Evolutionary conservation across 441 rosid species (phyloP), one percentile per base, ranked within the genome.

Genomic region (Syzygium syzygioides): DNA sequence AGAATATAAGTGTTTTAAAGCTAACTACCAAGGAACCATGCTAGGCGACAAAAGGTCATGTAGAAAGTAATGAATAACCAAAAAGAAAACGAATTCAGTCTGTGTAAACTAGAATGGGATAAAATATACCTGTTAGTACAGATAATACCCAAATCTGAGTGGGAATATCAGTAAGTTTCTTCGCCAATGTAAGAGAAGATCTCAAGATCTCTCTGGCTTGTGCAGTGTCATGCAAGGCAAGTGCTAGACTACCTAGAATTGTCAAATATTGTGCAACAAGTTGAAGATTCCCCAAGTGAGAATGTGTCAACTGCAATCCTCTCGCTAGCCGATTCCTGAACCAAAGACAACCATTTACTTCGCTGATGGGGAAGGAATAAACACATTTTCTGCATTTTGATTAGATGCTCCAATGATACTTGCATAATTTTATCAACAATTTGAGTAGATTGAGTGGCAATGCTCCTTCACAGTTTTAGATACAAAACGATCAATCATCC

Each of bases 141-240:
- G 99, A 95, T 86, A 98, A 92, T 90, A 96, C 98, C 98, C 99
- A 97, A 87, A 96, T 95, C 93, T 98, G 99, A 91, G 99, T 96
- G 25, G 99, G 99, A 87, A 97, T 90, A 92, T 97, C 99, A 88
- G 91, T 94, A 87, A 97, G 98, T 91, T 97, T 97, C 93, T 96
- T 97, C 68, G 99, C 97, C 91, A 97, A 90, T 34, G 99, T 95
- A 86, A 97, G 98, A 59, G 99, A 92, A 86, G 99, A 98, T 91
- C 98, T 94, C 91, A 98, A 91, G 90, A 98, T 98, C 94, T 97
- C 99, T 92, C 98, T 94, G 55, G 99, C 98, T 92, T 98, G 99
- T 52, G 90, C 94, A 5, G 98, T 94, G 90, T 98, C 99, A 90
- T 97, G 99, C 89, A 98, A 89, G 80, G 97, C 96, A 90, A 98